Conservation (phyloP, 257 asterid genomes). For the Solanum acaule region DNA sequence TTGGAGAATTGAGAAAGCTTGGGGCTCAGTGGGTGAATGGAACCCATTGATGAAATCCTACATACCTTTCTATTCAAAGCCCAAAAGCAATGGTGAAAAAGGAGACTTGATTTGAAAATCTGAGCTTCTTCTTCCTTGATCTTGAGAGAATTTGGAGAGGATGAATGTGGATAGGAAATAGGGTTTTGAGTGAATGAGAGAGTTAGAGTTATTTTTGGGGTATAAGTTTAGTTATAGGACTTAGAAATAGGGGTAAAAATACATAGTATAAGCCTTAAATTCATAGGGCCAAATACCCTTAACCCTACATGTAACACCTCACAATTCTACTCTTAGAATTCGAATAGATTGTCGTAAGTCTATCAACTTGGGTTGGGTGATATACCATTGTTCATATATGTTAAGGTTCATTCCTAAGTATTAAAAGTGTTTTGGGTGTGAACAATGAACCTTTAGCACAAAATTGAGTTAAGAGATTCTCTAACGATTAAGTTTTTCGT, state of each 20-base stretch:
- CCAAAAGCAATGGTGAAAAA: neutral
- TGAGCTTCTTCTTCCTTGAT: neutral
- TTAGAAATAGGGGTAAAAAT: neutral
- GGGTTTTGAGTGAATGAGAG: neutral
- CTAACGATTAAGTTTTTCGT: neutral
- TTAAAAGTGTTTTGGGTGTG: neutral
- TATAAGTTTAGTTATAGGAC: neutral
- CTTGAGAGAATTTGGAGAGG: neutral
- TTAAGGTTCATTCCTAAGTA: neutral
- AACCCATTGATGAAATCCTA: neutral
- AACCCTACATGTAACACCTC: neutral
- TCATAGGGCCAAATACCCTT: neutral
- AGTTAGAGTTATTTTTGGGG: neutral
- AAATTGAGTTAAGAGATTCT: neutral
- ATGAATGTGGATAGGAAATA: too few species aligned
- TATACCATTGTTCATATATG: neutral
- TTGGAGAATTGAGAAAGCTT: neutral
- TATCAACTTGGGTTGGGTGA: neutral
- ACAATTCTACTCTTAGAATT: neutral
- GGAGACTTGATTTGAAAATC: neutral
- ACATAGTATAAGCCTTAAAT: neutral
- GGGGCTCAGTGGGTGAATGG: neutral
- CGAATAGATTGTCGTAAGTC: neutral
- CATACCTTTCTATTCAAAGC: neutral
- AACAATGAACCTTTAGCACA: neutral